Conservation (phyloP, 495 filamentous ascomycete species). For the Aspergillus carlsbadensis region DNA sequence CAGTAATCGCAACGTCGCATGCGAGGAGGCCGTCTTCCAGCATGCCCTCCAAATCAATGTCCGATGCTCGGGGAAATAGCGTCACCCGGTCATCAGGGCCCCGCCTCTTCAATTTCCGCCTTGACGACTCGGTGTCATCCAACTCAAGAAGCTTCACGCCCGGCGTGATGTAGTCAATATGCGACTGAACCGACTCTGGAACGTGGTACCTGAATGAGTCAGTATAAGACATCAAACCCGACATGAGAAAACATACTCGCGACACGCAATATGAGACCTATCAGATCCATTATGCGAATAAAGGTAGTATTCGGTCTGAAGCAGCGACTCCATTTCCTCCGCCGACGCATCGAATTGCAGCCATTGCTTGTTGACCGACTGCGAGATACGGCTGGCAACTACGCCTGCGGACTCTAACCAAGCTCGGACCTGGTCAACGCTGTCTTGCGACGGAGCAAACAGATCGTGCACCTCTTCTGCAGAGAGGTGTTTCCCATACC, state of each 20-base stretch:
- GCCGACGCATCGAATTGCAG: constrained; percentile 56
- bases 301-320: constrained; percentile 58
- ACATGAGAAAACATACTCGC: constrained; percentile 28
- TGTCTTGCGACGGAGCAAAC: constrained; percentile 49
- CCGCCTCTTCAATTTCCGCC: neutral
- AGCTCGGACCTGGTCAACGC: constrained; percentile 41
- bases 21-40: constrained; percentile 24
- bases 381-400: constrained; percentile 40
- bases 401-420: constrained; percentile 53
- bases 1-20: constrained; percentile 35
- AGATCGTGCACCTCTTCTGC: constrained; percentile 52
- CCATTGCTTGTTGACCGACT: constrained; percentile 54
- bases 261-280: constrained; percentile 49
- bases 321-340: constrained; percentile 54
- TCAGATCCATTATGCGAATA: constrained; percentile 48
- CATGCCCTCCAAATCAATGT: neutral
- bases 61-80: neutral
- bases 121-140: constrained; percentile 23
- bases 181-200: constrained; percentile 45
- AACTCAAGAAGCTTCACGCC: constrained; percentile 40
- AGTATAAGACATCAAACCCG: neutral
- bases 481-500: constrained; percentile 57
- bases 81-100: neutral
- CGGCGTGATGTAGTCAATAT: constrained; percentile 61
- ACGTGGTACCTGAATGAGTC: constrained; percentile 47